Conservation (phyloP, 1,284 basidiomycete genomes). For the Erythrobasidium hasegawianum region DNA sequence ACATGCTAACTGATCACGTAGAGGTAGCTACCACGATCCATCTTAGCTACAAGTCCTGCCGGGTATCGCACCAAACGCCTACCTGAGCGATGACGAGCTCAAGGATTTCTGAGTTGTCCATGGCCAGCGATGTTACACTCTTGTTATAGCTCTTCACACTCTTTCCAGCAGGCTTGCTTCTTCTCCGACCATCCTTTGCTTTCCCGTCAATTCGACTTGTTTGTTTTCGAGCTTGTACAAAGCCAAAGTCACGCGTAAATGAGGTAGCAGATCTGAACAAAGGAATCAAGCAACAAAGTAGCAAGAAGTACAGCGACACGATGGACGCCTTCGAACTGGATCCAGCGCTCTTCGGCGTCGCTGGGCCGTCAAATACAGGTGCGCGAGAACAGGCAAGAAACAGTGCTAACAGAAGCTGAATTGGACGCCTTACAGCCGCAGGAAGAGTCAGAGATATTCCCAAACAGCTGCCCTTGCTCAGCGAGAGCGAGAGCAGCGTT, state of each 20-base stretch:
- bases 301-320: not conserved
- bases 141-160: not conserved
- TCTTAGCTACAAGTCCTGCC: no score
- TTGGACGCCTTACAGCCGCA: not conserved
- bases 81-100: not conserved
- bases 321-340: slow-evolving; percentile 34
- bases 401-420: no score
- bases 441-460: slow-evolving; percentile 28
- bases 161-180: no score
- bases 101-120: slow-evolving; percentile 22
- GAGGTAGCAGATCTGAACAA: not conserved
- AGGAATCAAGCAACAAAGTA: no score
- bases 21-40: no score
- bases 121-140: no score
- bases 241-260: slow-evolving; percentile 1
- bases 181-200: not conserved
- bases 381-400: no score
- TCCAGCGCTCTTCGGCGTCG: slow-evolving; percentile 35
- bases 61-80: no score
- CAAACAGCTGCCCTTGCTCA: slow-evolving; percentile 16
- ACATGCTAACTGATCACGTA: not conserved
- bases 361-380: slow-evolving; percentile 22
- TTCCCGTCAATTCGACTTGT: not conserved
- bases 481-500: slow-evolving; percentile 19
- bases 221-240: no score